Evolutionary conservation across 768 basidiomycete species (phyloP).

Genomic region (Panellus pusillus): DNA sequence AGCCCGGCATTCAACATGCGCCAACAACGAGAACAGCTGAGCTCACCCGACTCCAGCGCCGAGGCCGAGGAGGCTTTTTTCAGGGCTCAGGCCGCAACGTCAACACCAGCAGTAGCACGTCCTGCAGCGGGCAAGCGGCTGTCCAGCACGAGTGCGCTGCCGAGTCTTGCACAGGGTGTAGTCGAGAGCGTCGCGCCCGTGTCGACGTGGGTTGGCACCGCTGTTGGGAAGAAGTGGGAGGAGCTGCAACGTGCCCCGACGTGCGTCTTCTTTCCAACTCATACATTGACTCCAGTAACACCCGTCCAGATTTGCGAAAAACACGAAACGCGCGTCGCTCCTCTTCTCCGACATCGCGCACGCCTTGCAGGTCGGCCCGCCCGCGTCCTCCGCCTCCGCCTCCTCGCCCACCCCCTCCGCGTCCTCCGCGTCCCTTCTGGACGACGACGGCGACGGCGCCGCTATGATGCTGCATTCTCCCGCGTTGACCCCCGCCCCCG

Average conservation of each 20-base stretch:
- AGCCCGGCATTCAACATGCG: conserved; percentile 41
- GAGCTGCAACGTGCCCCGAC: conserved; percentile 54
- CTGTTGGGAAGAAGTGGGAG: conserved; percentile 59
- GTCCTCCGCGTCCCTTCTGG: conserved; percentile 35
- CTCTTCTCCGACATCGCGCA: conserved; percentile 63
- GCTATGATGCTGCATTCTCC: conserved; percentile 5
- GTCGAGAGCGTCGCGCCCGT: conserved; percentile 30
- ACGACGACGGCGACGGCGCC: conserved; percentile 33
- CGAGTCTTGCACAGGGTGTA: conserved; percentile 25
- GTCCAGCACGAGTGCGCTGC: conserved; percentile 15
- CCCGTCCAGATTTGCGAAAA: conserved; percentile 56
- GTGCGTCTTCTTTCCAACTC: conserved; percentile 38
- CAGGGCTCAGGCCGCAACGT: neutral
- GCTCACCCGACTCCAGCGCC: conserved; percentile 15
- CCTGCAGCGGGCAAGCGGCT: conserved; percentile 8
- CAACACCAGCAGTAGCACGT: neutral
- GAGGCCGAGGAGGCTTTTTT: conserved; percentile 20
- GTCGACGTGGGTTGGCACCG: conserved; percentile 53
- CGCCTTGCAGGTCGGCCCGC: conserved; percentile 39
- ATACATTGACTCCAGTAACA: conserved; percentile 9
- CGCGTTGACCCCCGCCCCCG: conserved; percentile 22
- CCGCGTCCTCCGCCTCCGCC: conserved; percentile 39
- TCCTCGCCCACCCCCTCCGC: conserved; percentile 23
- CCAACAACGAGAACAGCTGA: conserved; percentile 27
- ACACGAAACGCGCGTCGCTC: conserved; percentile 66